Evolutionary conservation across 2,329 filamentous ascomycete species (phyloP), one percentile per base, ranked within the genome.

Genomic region (Colletotrichum sojae): DNA sequence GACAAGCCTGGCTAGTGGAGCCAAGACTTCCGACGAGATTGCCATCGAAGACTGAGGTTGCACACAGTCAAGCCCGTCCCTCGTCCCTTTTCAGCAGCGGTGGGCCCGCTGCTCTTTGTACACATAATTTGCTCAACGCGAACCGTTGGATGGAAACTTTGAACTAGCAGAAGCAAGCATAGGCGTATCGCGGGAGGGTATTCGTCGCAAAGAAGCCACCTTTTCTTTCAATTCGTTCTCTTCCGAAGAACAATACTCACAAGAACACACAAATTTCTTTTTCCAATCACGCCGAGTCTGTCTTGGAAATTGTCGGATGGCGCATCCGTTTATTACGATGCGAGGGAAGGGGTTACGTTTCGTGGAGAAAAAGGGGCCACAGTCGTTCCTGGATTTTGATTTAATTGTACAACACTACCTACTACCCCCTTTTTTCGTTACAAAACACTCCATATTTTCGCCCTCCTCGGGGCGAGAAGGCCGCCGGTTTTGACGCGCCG

Each of bases 1-100:
- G 59, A 73, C 79, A 22, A 60, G 74, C 27, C 75, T 80, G 51
- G 73, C 77, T 6, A 75, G 77, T 71, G 73, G 71, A 6, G 68
- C 68, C 36, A 74, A 75, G 61, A 60, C 54, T n/a, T 70, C 54
- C 13, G 78, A 85, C 55, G 84, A 85, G 67, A 81, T 79, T 53
- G 83, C 82, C 22, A 78, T 85, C 69, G 76, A 75, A 9, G 84
- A 86, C 68, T 82, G 51, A 63, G 45, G 6, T 12, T 15, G 31
- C 20, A 10, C 25, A n/a, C 10, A 20, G 12, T 36, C 22, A 48
- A 18, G 31, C 31, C 31, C 31, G 10, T 36, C 6, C 31, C 16
- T 48, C 13, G 3, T 22, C 48, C 9, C 16, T 16, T 25, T 54
- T 36, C 31, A 46, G 5, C 36, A 40, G 56, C 45, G 45, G 67